These are phyloP conservation scores for Cladosporium sp. DNA, from an alignment of 2,329 filamentous ascomycete genomes.

Conservation along the genomic window DNA sequence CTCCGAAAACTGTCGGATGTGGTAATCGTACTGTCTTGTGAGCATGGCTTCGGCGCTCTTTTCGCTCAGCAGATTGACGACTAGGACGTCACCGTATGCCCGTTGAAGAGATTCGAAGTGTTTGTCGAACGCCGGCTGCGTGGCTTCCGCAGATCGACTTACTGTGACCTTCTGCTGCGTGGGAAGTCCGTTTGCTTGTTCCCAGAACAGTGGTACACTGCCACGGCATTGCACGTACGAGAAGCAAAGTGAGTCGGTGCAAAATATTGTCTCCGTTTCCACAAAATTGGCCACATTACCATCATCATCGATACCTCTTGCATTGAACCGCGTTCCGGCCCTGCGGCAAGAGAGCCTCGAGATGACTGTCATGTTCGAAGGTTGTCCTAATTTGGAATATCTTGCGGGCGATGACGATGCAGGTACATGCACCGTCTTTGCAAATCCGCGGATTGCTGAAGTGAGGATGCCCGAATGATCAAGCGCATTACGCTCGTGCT, in stretches of 20 bases:
- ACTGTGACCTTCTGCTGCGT: constrained; percentile 93
- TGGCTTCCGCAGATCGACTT: constrained; percentile 82
- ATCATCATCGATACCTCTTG: constrained; percentile 95
- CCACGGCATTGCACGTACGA: constrained; percentile 92
- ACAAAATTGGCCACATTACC: constrained; percentile 98
- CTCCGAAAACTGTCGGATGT: constrained; percentile 67
- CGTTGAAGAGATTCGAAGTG: constrained; percentile 86
- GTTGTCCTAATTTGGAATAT: constrained; percentile 62
- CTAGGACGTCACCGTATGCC: constrained; percentile 83
- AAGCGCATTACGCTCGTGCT: constrained; percentile 70
- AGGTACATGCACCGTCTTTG: constrained; percentile 79
- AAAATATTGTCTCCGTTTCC: constrained; percentile 93
- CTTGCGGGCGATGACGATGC: constrained; percentile 69
- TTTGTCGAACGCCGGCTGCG: constrained; percentile 90
- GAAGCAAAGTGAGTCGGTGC: constrained; percentile 74
- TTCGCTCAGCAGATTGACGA: constrained; percentile 90
- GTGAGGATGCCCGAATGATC: constrained; percentile 85
- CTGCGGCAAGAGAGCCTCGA: constrained; percentile 85
- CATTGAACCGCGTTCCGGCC: constrained; percentile 93
- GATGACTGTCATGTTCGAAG: constrained; percentile 82
- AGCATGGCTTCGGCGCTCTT: constrained; percentile 85
- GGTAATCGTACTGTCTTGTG: constrained; percentile 71
- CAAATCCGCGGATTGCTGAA: constrained; percentile 90
- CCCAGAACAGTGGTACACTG: constrained; percentile 95
- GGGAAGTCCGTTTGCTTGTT: constrained; percentile 83